Conservation (phyloP, 257 asterid genomes). For the Haberlea rhodopensis region DNA sequence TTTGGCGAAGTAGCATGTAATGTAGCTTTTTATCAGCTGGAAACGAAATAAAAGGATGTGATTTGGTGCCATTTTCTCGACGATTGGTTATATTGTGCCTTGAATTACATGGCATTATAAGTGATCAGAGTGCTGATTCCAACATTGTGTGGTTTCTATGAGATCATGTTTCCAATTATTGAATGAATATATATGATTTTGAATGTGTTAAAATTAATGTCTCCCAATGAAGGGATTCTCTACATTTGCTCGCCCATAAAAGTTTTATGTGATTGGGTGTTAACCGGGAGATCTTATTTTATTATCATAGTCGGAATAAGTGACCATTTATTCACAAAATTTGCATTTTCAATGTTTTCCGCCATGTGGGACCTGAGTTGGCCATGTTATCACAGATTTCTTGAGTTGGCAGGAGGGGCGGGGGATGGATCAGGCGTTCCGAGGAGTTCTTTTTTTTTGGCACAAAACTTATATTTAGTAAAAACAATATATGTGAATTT, state of each 20-base stretch:
- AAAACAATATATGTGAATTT: no score
- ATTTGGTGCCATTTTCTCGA: background rate
- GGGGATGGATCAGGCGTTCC: no score
- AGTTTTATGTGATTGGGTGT: background rate
- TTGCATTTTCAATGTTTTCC: background rate
- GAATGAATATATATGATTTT: conserved; percentile 7
- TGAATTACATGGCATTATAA: background rate
- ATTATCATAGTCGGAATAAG: conserved; percentile 22
- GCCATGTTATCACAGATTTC: no score
- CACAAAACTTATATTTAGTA: no score
- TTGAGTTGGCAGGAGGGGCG: no score
- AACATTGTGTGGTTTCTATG: no score
- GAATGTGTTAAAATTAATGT: conserved; percentile 6
- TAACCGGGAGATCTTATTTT: background rate
- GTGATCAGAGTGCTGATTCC: background rate
- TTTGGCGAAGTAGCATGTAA: conserved; percentile 21
- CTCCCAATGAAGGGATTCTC: conserved; percentile 7
- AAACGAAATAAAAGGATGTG: background rate
- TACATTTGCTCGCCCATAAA: conserved; percentile 3
- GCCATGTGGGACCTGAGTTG: no score
- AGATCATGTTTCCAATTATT: background rate
- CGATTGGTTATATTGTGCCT: conserved; percentile 11
- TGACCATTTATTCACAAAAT: conserved; percentile 11
- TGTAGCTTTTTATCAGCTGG: conserved; percentile 35
- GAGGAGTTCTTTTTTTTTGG: no score